Evolutionary conservation across 495 filamentous ascomycete genomes (phyloP), one percentile per base, ranked within the genome.

Genomic region (Aspergillus hancockii): DNA sequence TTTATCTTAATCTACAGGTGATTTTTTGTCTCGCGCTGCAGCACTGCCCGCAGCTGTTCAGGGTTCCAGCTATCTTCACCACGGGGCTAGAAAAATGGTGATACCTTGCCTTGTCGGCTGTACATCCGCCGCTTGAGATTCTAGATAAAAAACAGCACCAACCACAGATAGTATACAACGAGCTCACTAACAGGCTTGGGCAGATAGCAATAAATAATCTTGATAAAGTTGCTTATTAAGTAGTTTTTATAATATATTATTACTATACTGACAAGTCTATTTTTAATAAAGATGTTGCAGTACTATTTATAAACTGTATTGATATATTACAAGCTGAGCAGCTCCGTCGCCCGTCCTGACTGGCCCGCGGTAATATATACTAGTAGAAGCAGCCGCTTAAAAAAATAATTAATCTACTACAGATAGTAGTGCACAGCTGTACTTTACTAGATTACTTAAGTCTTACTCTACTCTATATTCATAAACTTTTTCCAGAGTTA

Each of bases 171-270:
- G 51, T 54, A 54, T 7, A 54, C 31, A 2, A 54, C 30, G 10
- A 54, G 51, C 30, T 36, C 18, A 19, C 31, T 40, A 8, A 54
- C 51, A 2, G 18, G 22, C 32, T 40, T 36, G 8, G 31, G 51
- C 32, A 54, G 51, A 38, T 54, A 54, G 4, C n/a, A 16, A 22
- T 54, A 16, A 21, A 54, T 40, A 16, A 54, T 54, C 51, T 54
- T 54, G 7, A 16, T 54, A 8, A 28, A 30, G 30, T 52, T 52
- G n/a, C 18, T 52, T 10, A 52, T 30, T 4, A 22, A 52, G n/a
- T 52, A 52, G 8, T 22, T 12, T 12, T 52, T 52, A 32, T 52
- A 18, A 18, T 52, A 52, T 2, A 13, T 13, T 10, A 12, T 52
- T 32, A 52, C 49, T 13, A 22, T 52, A 16, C 49, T 54, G 13